phyloP scores from a whole-genome alignment of 306 rosid genomes.

The Psophocarpus tetragonolobus region DNA sequence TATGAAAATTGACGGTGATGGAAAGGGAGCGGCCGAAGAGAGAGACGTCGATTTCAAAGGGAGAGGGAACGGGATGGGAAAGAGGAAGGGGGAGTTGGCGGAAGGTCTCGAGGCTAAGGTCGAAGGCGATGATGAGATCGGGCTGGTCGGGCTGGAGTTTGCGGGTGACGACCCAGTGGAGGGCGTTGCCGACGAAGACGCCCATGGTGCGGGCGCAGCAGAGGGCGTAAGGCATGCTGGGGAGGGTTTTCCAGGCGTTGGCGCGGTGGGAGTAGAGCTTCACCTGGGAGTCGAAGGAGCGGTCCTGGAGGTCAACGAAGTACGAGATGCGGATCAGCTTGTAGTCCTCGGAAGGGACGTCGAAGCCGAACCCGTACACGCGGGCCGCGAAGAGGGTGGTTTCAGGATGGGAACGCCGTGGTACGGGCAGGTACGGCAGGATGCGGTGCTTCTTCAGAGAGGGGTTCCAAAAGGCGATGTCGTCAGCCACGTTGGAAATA shows the following conservation, averaged over 20 bases:
- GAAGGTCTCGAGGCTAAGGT: conserved; percentile 39
- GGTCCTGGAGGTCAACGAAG: conserved; percentile 40
- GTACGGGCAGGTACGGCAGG: conserved; percentile 46
- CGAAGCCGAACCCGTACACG: conserved; percentile 71
- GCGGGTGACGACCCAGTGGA: conserved; percentile 74
- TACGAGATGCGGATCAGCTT: conserved; percentile 66
- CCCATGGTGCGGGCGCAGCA: conserved; percentile 63
- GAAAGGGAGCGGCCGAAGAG: conserved; percentile 49
- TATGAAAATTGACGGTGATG: conserved; percentile 42
- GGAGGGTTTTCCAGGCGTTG: conserved; percentile 54
- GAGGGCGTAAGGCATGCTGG: conserved; percentile 52
- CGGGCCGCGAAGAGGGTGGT: conserved; percentile 38
- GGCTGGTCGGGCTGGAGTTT: conserved; percentile 35
- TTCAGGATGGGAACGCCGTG: conserved; percentile 32
- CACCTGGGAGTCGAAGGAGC: conserved; percentile 47
- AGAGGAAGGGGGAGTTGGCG: conserved; percentile 66
- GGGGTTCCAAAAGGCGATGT: conserved; percentile 84
- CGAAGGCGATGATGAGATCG: conserved; percentile 55
- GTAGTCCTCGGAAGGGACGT: conserved; percentile 41
- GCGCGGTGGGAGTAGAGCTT: conserved; percentile 47
- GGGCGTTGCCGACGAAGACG: conserved; percentile 36
- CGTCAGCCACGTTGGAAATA: conserved; percentile 74
- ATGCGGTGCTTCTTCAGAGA: conserved; percentile 43
- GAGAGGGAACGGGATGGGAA: conserved; percentile 46
- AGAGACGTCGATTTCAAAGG: conserved; percentile 55